A percentile compares a stretch with the other conserved stretches of the same genome.
Evolutionary conservation across 164 flowering plant genomes (phyloP).

Genomic region (Buxus sempervirens): DNA sequence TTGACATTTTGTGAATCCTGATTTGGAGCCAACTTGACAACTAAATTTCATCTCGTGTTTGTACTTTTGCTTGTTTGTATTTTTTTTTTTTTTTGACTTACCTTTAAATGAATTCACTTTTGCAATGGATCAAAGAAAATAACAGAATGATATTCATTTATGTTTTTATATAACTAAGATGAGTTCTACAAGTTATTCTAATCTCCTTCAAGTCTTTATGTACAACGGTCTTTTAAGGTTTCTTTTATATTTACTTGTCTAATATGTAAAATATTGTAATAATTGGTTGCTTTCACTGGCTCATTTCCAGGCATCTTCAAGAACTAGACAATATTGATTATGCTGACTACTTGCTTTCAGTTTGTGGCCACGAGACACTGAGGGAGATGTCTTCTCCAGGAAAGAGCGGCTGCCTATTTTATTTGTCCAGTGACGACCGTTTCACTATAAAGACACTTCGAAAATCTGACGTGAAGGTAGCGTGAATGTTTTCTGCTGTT

Average conservation of each 20-base stretch:
- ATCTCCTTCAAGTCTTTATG: too few species aligned
- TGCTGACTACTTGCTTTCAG: conserved; percentile 34
- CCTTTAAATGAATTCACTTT: too few species aligned
- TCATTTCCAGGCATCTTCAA: conserved; percentile 28
- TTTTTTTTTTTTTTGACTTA: too few species aligned
- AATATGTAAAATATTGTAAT: background rate
- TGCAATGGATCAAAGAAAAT: too few species aligned
- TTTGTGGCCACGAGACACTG: conserved; percentile 37
- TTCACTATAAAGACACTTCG: conserved; percentile 36
- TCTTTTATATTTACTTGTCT: too few species aligned
- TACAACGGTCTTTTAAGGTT: background rate
- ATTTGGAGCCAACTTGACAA: too few species aligned
- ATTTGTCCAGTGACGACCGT: conserved; percentile 31
- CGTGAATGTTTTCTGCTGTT: background rate
- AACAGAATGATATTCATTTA: too few species aligned
- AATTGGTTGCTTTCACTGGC: background rate
- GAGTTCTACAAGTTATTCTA: too few species aligned
- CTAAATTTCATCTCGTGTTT: too few species aligned
- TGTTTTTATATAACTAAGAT: too few species aligned
- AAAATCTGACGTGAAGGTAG: conserved; percentile 51
- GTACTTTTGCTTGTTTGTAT: too few species aligned
- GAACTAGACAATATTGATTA: conserved; percentile 30
- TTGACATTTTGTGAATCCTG: too few species aligned
- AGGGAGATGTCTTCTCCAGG: conserved; percentile 28
- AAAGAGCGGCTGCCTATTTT: conserved; percentile 24